A percentile compares a stretch with the other conserved stretches of the same genome.
Conservation (phyloP, 768 basidiomycete genomes). For the Amanita jacksonii region DNA sequence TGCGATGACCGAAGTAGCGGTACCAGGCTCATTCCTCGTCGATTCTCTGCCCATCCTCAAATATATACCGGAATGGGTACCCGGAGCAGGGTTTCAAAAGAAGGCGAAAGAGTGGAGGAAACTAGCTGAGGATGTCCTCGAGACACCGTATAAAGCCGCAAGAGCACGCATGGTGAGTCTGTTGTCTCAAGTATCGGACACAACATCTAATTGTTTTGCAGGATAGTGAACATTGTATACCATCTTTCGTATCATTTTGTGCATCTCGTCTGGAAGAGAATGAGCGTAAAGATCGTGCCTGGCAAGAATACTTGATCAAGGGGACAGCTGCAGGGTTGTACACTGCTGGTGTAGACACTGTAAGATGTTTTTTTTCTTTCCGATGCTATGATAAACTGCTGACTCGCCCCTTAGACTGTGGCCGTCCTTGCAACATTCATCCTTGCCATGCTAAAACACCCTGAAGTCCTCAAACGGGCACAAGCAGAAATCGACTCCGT, state of each 20-base stretch:
- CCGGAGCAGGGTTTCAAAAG: constrained; percentile 43
- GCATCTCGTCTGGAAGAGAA: neutral
- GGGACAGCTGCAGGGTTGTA: constrained; percentile 36
- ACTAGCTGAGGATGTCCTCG: constrained; percentile 29
- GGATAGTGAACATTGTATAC: constrained; percentile 30
- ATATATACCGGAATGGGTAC: constrained; percentile 46
- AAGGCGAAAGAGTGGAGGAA: constrained; percentile 32
- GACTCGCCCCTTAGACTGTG: neutral
- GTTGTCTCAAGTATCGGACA: neutral
- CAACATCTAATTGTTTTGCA: constrained; percentile 11
- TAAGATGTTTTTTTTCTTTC: neutral
- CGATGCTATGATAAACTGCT: too few relatives aligned
- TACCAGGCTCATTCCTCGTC: constrained; percentile 39
- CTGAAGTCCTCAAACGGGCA: constrained; percentile 40
- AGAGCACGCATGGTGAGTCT: constrained; percentile 35
- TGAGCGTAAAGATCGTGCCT: neutral
- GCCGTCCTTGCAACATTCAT: neutral
- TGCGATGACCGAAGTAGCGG: constrained; percentile 39
- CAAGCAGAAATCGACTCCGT: constrained; percentile 43
- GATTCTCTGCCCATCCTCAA: constrained; percentile 34
- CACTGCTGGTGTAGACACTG: neutral
- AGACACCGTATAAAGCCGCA: constrained; percentile 34
- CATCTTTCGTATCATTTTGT: constrained; percentile 27
- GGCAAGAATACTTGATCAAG: constrained; percentile 18
- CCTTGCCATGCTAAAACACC: neutral